Percentiles rank a stretch among this genome's conserved stretches.
phyloP scores from a whole-genome alignment of 306 rosid genomes.

The Sindora glabra region DNA sequence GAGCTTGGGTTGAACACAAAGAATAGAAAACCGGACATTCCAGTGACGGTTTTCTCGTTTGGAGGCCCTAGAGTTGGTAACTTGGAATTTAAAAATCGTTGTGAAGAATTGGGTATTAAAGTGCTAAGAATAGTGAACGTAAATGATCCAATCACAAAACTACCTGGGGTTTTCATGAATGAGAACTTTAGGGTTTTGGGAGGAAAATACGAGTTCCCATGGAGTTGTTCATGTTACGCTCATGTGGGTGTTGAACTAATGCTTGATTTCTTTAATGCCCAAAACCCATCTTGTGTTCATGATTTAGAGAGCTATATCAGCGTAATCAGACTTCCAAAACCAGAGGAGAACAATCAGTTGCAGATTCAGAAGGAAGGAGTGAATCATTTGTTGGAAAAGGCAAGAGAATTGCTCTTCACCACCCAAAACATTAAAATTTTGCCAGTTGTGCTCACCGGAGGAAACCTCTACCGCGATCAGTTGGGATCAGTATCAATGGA shows the following conservation, averaged over 20 bases:
- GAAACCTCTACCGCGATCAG: not conserved
- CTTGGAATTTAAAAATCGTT: conserved; percentile 51
- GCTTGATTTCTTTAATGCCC: conserved; percentile 70
- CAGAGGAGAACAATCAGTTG: no score
- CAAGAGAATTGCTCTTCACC: conserved; percentile 20
- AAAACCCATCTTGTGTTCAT: conserved; percentile 89
- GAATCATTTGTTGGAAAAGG: conserved; percentile 25
- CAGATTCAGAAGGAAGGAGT: conserved; percentile 11
- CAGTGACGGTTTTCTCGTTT: conserved; percentile 66
- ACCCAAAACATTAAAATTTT: conserved; percentile 28
- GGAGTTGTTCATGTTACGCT: conserved; percentile 71
- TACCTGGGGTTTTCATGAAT: conserved; percentile 76
- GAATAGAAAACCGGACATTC: not conserved
- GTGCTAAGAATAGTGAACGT: conserved; percentile 65
- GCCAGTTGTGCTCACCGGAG: conserved; percentile 12
- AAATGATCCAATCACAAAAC: conserved; percentile 81
- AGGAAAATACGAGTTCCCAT: conserved; percentile 40
- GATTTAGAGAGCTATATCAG: conserved; percentile 63
- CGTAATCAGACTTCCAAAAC: conserved; percentile 34
- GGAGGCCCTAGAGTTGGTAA: conserved; percentile 94
- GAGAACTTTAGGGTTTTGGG: conserved; percentile 88
- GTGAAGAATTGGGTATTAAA: conserved; percentile 77
- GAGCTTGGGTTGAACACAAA: conserved; percentile 58
- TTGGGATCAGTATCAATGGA: conserved; percentile 25
- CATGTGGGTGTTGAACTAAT: conserved; percentile 82